phyloP scores from a whole-genome alignment of 2,329 filamentous ascomycete genomes.

The Microdochium bolleyi region DNA sequence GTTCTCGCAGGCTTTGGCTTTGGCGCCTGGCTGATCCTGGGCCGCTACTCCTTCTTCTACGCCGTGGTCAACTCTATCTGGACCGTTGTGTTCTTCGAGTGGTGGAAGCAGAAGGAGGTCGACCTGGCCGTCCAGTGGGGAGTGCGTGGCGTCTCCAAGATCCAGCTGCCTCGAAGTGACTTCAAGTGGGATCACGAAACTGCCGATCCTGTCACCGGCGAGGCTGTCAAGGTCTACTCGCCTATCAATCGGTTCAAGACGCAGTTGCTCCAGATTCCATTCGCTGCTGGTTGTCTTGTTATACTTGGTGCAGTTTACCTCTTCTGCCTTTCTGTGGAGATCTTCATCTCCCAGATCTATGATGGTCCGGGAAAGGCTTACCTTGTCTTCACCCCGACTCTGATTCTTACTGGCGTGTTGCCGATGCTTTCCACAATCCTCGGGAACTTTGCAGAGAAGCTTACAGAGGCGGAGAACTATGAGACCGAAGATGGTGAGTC shows the following conservation, averaged over 20 bases:
- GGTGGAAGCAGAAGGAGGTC: constrained; percentile 89
- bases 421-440: constrained; percentile 72
- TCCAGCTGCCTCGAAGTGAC: constrained; percentile 69
- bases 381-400: constrained; percentile 81
- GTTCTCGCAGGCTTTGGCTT: constrained; percentile 75
- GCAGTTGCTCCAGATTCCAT: constrained; percentile 77
- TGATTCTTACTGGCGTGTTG: constrained; percentile 74
- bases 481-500: constrained; percentile 64
- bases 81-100: constrained; percentile 86
- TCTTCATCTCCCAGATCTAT: constrained; percentile 94
- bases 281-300: constrained; percentile 65
- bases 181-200: constrained; percentile 74
- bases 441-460: constrained; percentile 64
- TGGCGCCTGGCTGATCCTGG: constrained; percentile 72
- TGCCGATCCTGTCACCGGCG: constrained; percentile 74
- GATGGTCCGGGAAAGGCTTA: constrained; percentile 79
- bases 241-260: constrained; percentile 65
- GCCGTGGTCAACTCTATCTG: constrained; percentile 74
- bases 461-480: constrained; percentile 88
- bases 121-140: constrained; percentile 86
- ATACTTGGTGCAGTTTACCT: constrained; percentile 77
- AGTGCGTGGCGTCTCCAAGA: constrained; percentile 73
- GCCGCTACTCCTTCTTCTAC: constrained; percentile 76
- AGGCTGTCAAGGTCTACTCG: constrained; percentile 69
- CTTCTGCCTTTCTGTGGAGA: constrained; percentile 83